phyloP scores from a whole-genome alignment of 2,329 filamentous ascomycete genomes.

The Drechslerella stenobrocha region DNA sequence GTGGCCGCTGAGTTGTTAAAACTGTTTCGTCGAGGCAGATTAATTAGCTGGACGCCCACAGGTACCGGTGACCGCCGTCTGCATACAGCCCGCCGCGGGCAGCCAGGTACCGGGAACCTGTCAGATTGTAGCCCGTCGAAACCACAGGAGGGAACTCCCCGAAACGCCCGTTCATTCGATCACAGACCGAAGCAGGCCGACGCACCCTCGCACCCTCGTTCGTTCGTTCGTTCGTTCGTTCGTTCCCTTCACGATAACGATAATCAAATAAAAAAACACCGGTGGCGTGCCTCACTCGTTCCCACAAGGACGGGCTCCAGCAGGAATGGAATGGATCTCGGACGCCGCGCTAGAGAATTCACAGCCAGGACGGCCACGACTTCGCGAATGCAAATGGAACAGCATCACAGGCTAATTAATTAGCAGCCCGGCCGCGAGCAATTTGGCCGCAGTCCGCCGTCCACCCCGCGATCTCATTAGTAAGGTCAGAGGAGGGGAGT shows the following conservation, averaged over 20 bases:
- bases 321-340: neutral
- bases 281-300: conserved; percentile 3
- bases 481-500: conserved; percentile 2
- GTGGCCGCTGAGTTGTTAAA: conserved; percentile 47
- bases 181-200: neutral
- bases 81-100: conserved; percentile 34
- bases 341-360: neutral
- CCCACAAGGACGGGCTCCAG: neutral
- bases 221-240: no score
- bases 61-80: conserved; percentile 25
- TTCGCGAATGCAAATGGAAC: neutral
- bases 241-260: conserved; percentile 46
- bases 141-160: no score
- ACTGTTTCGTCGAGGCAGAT: conserved; percentile 41
- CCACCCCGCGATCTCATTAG: conserved; percentile 4
- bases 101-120: conserved; percentile 38
- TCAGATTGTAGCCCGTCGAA: conserved; percentile 17
- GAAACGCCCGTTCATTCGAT: no score
- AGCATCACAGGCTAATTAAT: conserved; percentile 3
- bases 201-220: no score
- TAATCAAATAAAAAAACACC: conserved; percentile 7
- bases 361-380: neutral
- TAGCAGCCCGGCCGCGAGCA: neutral
- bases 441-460: neutral
- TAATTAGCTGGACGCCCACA: conserved; percentile 22